phyloP scores from a whole-genome alignment of 352 stramenopile genomes.

The Phytopythium sindhum region DNA sequence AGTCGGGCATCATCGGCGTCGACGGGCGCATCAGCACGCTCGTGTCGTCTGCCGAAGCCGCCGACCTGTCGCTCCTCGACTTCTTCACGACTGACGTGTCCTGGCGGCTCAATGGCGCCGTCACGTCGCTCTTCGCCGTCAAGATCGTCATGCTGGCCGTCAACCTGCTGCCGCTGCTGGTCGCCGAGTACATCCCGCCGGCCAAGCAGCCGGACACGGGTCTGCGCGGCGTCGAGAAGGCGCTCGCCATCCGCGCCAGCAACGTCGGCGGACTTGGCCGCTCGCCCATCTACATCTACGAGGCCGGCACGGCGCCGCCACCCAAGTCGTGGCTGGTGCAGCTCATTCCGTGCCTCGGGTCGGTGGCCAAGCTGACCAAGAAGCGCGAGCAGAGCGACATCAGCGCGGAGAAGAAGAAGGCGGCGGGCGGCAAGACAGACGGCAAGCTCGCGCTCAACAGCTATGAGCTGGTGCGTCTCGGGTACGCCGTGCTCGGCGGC shows the following conservation, averaged over 20 bases:
- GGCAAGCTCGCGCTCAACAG: conserved; percentile 20
- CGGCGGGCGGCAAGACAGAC: conserved; percentile 10
- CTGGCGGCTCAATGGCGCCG: conserved; percentile 25
- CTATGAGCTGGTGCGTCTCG: conserved; percentile 35
- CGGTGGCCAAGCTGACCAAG: not conserved
- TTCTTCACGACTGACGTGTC: conserved; percentile 30
- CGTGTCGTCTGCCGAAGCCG: conserved; percentile 25
- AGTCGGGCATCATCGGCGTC: conserved; percentile 14
- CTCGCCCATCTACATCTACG: conserved; percentile 24
- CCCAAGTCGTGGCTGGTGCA: not conserved
- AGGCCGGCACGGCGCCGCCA: not conserved
- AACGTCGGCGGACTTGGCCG: conserved; percentile 26
- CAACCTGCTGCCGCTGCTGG: conserved; percentile 31
- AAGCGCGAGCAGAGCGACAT: not conserved
- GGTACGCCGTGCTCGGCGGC: conserved; percentile 30
- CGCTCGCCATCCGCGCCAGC: conserved; percentile 25
- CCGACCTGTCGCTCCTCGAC: conserved; percentile 24
- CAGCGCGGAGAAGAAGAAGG: conserved; percentile 6
- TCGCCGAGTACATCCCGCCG: conserved; percentile 23
- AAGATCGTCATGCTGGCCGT: conserved; percentile 37
- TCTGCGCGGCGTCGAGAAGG: conserved; percentile 19
- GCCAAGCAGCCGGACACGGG: conserved; percentile 18
- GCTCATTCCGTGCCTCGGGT: not conserved
- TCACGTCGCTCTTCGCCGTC: conserved; percentile 34
- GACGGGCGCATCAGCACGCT: conserved; percentile 30